Evolutionary conservation across 2,329 filamentous ascomycete species (phyloP), one percentile per base, ranked within the genome.

Genomic region (Teratosphaeria pseudoeucalypti): DNA sequence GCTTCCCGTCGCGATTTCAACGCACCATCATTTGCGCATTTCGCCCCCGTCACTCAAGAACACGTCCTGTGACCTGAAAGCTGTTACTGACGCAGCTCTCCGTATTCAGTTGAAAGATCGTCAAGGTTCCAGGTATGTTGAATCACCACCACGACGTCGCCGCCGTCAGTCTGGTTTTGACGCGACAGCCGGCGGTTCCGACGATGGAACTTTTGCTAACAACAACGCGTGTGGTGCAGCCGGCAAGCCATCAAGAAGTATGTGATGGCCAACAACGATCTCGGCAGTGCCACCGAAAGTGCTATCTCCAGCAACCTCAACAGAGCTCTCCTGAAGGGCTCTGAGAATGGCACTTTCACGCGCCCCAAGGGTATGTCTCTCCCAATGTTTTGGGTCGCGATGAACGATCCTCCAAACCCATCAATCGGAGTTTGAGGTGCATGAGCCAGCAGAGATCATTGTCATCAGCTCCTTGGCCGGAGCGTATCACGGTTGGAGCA

Each of bases 301-400:
- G 78, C 79, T 60, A 88, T 89, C 74, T 85, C 85, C 73, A 82
- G 82, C 63, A 86, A 91, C 70, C 90, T 95, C 84, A 94, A 94
- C 85, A 88, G 87, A 76, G 89, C 90, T 58, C 81, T 95, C 73
- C 85, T 87, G 77, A 78, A 80, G 61, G 91, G 91, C 75, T 90
- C 92, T 68, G 89, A 95, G 71, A 91, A 88, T 81, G 89, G 89
- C 64, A 82, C 89, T 70, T 96, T 96, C 73, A 82, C 86, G 72
- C 90, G 92, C 75, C 92, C 91, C 71, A 96, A 96, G 85, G 91
- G 90, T 90, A 82, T 67, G 84, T 80, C 55, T 61, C 62, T 58
- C 59, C 58, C 32, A 68, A 62, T 64, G 65, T 66, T 68, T 59
- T 56, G 43, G 62, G 47, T 62, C 59, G 64, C 59, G 52, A 23